These are phyloP conservation scores for Pittosporum tobira DNA, from an alignment of 129 eudicot genomes.

Conservation along the genomic window DNA sequence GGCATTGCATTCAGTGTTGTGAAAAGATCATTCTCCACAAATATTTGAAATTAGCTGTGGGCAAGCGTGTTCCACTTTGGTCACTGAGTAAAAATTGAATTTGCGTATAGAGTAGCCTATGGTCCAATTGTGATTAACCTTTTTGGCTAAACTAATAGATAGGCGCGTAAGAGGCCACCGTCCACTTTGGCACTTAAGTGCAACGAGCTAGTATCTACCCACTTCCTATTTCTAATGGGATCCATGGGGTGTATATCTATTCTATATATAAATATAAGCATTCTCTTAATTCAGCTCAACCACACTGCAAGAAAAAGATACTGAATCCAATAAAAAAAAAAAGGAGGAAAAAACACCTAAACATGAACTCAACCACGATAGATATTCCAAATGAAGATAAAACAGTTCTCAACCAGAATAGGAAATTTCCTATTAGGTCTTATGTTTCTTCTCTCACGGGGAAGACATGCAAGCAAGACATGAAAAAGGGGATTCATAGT, in stretches of 20 bases:
- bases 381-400: slow-evolving; percentile 29
- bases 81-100: slow-evolving; percentile 22
- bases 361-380: slow-evolving; percentile 36
- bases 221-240: slow-evolving; percentile 16
- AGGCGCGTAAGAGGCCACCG: slow-evolving; percentile 18
- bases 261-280: slow-evolving; percentile 11
- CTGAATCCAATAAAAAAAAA: slow-evolving; percentile 18
- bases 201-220: slow-evolving; percentile 21
- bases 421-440: slow-evolving; percentile 16
- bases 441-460: slow-evolving; percentile 23
- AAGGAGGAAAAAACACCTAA: slow-evolving; percentile 9
- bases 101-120: slow-evolving; percentile 2
- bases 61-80: slow-evolving; percentile 28
- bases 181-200: slow-evolving; percentile 29
- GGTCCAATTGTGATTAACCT: not conserved
- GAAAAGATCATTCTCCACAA: slow-evolving; percentile 27
- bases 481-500: slow-evolving; percentile 42
- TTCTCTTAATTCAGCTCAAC: slow-evolving; percentile 27
- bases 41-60: slow-evolving; percentile 6
- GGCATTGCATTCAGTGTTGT: slow-evolving; percentile 20
- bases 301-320: slow-evolving; percentile 19
- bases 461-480: slow-evolving; percentile 20
- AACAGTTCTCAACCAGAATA: slow-evolving; percentile 20
- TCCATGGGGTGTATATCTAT: slow-evolving; percentile 3
- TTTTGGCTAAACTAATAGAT: slow-evolving; percentile 23